A percentile compares a stretch with the other conserved stretches of the same genome.
Evolutionary conservation across 78 protist genomes (phyloP).

Genomic region (Mastigamoeba balamuthi): DNA sequence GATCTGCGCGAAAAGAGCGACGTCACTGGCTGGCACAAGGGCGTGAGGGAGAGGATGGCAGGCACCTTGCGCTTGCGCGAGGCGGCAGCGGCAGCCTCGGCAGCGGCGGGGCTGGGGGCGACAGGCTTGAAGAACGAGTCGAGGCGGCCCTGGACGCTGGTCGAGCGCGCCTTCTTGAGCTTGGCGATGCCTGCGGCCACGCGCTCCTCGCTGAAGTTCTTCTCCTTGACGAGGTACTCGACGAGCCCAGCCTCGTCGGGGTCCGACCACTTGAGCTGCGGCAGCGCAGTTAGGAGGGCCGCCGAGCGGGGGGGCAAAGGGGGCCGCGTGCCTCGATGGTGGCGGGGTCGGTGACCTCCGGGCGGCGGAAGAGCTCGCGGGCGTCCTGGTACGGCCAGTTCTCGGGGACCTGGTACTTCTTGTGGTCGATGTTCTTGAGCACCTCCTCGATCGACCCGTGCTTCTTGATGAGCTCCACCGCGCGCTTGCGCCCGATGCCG

Average conservation of each 20-base stretch:
- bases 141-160: conserved; percentile 41
- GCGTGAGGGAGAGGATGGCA: too few relatives aligned
- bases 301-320: too few relatives aligned
- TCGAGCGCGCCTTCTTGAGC: conserved; percentile 30
- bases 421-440: conserved; percentile 40
- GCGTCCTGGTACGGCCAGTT: conserved; percentile 48
- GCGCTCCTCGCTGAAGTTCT: conserved; percentile 57
- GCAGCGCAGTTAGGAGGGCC: too few relatives aligned
- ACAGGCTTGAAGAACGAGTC: conserved; percentile 39
- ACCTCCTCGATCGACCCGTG: conserved; percentile 55
- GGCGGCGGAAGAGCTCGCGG: conserved; percentile 65
- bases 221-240: conserved; percentile 63
- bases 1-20: too few relatives aligned
- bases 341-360: conserved; percentile 41
- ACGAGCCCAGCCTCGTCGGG: conserved; percentile 76
- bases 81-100: too few relatives aligned
- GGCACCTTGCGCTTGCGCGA: too few relatives aligned
- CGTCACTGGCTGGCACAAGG: too few relatives aligned
- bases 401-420: conserved; percentile 62
- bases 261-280: conserved; percentile 49
- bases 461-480: conserved; percentile 45
- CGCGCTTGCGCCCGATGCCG: conserved; percentile 77
- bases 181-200: conserved; percentile 39
- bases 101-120: too few relatives aligned
- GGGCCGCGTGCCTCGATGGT: neutral